Percentiles rank a stretch among this genome's conserved stretches.
Conservation (phyloP, 2,329 filamentous ascomycete genomes). For the Diaporthe ampelina region DNA sequence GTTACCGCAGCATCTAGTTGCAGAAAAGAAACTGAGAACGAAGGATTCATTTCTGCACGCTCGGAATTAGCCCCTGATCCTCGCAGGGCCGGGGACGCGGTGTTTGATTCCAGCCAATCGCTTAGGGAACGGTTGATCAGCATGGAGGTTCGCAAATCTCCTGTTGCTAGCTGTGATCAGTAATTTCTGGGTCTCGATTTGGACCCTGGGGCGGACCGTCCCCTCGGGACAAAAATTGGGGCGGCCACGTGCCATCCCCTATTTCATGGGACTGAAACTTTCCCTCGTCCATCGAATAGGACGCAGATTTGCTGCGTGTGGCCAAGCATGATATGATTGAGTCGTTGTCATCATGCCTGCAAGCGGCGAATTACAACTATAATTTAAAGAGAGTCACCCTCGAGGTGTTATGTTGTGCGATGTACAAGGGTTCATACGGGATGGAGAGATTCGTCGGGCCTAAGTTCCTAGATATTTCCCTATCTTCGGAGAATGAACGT, state of each 20-base stretch:
- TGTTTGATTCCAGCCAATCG: constrained; percentile 33
- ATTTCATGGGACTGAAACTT: constrained; percentile 1
- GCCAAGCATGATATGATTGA: neutral
- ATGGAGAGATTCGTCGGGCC: neutral
- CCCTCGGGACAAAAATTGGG: constrained; percentile 36
- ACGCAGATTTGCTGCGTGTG: constrained; percentile 5
- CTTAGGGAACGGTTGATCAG: constrained; percentile 24
- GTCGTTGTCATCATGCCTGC: neutral
- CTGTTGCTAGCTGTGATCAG: constrained; percentile 38
- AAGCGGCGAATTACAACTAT: neutral
- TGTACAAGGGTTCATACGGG: neutral
- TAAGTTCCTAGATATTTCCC: neutral
- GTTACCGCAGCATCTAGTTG: constrained; percentile 36
- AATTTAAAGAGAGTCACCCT: neutral
- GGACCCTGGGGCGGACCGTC: constrained; percentile 36
- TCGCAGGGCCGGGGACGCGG: constrained; percentile 35
- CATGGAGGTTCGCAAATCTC: constrained; percentile 35
- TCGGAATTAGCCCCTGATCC: constrained; percentile 38
- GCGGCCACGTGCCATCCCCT: constrained; percentile 28
- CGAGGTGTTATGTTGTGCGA: neutral
- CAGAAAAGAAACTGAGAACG: constrained; percentile 30
- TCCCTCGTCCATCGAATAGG: neutral
- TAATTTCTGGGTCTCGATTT: constrained; percentile 37
- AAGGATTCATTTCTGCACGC: constrained; percentile 32
- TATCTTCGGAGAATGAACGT: neutral